Evolutionary conservation across 306 rosid genomes (phyloP).

Genomic region (Citrullus amarus): DNA sequence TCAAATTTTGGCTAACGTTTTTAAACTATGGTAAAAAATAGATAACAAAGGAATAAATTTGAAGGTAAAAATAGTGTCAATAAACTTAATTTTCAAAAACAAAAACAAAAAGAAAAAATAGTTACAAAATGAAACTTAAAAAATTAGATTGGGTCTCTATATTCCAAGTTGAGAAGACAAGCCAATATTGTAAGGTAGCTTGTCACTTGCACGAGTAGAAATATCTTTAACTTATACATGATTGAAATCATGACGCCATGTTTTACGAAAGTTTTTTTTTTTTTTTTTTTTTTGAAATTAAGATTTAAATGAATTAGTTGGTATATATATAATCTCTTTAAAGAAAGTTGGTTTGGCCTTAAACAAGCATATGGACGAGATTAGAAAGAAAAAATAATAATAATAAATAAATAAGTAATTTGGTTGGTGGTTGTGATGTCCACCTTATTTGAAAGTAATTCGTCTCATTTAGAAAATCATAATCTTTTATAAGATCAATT

Average conservation of each 20-base stretch:
- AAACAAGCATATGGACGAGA: neutral
- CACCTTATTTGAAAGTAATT: neutral
- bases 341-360: neutral
- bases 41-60: too few species aligned
- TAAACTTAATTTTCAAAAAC: too few species aligned
- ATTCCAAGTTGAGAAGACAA: neutral
- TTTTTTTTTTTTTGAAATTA: too few species aligned
- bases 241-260: neutral
- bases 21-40: too few species aligned
- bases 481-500: constrained; percentile 13
- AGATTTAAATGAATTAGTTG: neutral
- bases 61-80: too few species aligned
- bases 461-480: constrained; percentile 13
- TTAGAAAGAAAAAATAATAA: neutral
- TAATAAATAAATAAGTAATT: neutral
- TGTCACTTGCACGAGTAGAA: neutral
- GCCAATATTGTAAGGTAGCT: neutral
- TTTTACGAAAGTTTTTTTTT: too few species aligned
- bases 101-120: too few species aligned
- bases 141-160: neutral
- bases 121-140: too few species aligned
- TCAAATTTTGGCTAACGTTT: too few species aligned
- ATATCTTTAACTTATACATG: neutral
- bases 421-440: constrained; percentile 7
- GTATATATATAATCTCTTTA: neutral